Evolutionary conservation across 176 grass and related monocot species (phyloP), one percentile per base, ranked within the genome.

Genomic region (Aechmea fasciata): DNA sequence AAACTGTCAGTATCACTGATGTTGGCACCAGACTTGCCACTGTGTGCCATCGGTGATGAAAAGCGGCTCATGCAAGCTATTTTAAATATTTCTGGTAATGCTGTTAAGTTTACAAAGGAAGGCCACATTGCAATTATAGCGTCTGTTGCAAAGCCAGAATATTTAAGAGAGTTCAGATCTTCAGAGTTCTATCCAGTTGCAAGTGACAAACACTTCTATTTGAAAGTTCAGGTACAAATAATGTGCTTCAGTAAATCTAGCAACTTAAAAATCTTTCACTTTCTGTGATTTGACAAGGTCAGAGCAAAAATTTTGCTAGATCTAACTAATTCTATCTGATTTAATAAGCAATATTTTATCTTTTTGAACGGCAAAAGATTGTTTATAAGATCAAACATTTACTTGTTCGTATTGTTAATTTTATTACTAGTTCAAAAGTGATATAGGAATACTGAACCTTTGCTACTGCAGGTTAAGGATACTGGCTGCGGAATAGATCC

Each of bases 61-160:
- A 61, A 19, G 10, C 17, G 4, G 15, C 15, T 22, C 20, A 18
- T 61, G 15, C 55, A 61, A 18, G 55, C 20, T 61, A 61, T 61
- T 18, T 61, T 61, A 19, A 15, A 61, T 61, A 61, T 61, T 15
- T 15, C 10, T 61, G 55, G 17, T 18, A 61, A 61, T 61, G 95
- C 95, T 57, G 90, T 99, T 29, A 99, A 99, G 69, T 99, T 88
- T 77, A 99, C 95, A 10, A 99, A 87, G 80, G 95, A 93, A 75
- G 95, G 95, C 22, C 80, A 90, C 63, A 85, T 99, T 64, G 83
- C 95, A 24, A 73, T 99, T 24, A 52, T 80, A 71, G 87, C 95
- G 67, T 87, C 90, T 1, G 50, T 94, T 84, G 82, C 85, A 20
- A 89, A 87, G 68, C 23, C 87, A 69, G 95, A 94, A 29, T 88